These are phyloP conservation scores for Dianthus caryophyllus DNA, from an alignment of 148 eudicot species.

Conservation along the genomic window DNA sequence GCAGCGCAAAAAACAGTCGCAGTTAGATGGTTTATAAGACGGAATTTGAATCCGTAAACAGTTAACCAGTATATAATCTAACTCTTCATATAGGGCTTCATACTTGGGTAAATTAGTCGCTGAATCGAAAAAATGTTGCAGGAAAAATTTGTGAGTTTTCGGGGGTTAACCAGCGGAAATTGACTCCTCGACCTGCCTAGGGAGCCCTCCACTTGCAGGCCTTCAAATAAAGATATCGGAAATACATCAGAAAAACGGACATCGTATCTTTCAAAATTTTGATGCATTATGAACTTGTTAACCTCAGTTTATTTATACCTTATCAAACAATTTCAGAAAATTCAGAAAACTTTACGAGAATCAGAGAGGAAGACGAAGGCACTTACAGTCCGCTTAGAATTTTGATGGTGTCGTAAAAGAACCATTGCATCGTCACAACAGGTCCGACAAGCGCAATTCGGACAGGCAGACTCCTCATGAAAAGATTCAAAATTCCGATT, in stretches of 20 bases:
- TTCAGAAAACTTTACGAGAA: no score
- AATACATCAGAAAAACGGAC: slow-evolving; percentile 1
- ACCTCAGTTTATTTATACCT: no score
- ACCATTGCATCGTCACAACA: slow-evolving; percentile 89
- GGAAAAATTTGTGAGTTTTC: neutral
- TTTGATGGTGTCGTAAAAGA: slow-evolving; percentile 78
- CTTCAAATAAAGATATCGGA: slow-evolving; percentile 31
- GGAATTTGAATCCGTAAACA: neutral
- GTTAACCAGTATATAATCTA: slow-evolving; percentile 2
- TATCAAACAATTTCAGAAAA: no score
- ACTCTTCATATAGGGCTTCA: neutral
- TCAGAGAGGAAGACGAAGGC: slow-evolving; percentile 11
- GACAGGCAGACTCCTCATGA: slow-evolving; percentile 89
- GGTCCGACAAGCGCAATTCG: slow-evolving; percentile 86
- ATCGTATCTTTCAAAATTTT: neutral
- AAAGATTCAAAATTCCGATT: slow-evolving; percentile 68
- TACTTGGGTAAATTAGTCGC: neutral
- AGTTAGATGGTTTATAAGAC: slow-evolving; percentile 1
- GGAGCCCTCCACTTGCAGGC: slow-evolving; percentile 81
- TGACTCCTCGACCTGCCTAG: slow-evolving; percentile 36
- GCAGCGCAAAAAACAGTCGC: neutral
- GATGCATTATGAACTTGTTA: no score
- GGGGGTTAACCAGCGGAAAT: slow-evolving; percentile 24
- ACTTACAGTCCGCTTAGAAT: slow-evolving; percentile 89
- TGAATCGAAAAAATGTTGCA: neutral